Conservation (phyloP, 805 yeast species). For the Saccharomycopsis schoenii region DNA sequence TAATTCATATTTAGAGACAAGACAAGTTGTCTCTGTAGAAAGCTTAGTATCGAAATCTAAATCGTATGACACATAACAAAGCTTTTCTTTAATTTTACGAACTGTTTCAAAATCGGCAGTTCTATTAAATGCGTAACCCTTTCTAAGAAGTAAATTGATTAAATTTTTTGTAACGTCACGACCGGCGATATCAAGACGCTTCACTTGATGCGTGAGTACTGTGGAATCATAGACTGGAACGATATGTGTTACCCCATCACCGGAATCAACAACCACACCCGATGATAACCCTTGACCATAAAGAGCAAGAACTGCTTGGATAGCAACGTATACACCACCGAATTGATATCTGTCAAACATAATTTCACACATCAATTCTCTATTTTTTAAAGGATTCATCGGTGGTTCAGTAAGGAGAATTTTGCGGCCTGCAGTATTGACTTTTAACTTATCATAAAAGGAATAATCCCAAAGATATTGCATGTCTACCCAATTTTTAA, state of each 20-base stretch:
- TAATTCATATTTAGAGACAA: constrained; percentile 83
- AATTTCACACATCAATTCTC: constrained; percentile 85
- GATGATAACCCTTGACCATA: constrained; percentile 95
- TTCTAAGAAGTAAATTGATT: constrained; percentile 80
- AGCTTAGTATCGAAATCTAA: constrained; percentile 79
- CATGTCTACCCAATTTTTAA: constrained; percentile 98
- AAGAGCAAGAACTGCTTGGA: constrained; percentile 94
- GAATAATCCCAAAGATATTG: constrained; percentile 97
- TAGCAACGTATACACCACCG: constrained; percentile 91
- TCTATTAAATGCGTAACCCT: constrained; percentile 97
- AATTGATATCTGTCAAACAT: constrained; percentile 88
- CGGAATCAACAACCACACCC: constrained; percentile 97
- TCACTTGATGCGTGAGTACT: constrained; percentile 88
- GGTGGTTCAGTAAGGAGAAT: constrained; percentile 94
- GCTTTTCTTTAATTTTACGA: constrained; percentile 92
- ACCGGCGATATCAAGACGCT: constrained; percentile 94
- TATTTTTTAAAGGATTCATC: constrained; percentile 86
- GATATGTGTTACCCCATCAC: constrained; percentile 97
- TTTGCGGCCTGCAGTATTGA: constrained; percentile 68
- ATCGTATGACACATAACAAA: constrained; percentile 92
- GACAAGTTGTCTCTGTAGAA: constrained; percentile 89
- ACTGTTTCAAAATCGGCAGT: constrained; percentile 98
- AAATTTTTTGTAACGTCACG: constrained; percentile 96
- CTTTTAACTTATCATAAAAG: constrained; percentile 80
- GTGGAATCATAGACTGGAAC: constrained; percentile 97